Conservation (phyloP, 371 early-diverging fungal species). For the Choanephora cucurbitarum region DNA sequence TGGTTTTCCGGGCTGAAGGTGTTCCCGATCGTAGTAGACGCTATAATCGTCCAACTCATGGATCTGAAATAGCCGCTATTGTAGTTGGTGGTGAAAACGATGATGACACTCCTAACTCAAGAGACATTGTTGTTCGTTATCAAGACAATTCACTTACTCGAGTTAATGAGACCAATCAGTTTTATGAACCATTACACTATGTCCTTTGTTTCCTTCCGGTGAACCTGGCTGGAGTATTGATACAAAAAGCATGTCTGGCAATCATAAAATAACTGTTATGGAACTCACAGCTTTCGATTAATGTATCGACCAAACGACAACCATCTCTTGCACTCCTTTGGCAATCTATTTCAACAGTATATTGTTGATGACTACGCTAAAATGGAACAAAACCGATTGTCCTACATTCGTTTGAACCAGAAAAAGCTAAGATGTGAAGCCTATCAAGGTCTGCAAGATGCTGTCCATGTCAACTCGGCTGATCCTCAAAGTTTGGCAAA, state of each 20-base stretch:
- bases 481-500: too few relatives aligned
- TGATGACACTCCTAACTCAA: neutral
- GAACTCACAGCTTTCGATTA: neutral
- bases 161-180: too few relatives aligned
- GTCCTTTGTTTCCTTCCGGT: too few relatives aligned
- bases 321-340: neutral
- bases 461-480: neutral
- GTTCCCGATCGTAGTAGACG: neutral
- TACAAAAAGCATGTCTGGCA: neutral
- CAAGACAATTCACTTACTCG: too few relatives aligned
- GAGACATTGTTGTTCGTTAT: too few relatives aligned
- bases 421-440: neutral
- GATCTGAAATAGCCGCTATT: neutral
- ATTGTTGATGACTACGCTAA: constrained; percentile 5
- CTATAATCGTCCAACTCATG: neutral
- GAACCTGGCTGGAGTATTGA: neutral
- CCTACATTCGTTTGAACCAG: constrained; percentile 1
- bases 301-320: neutral
- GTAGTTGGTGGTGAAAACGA: constrained; percentile 1
- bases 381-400: neutral
- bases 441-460: constrained; percentile 3
- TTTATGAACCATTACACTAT: too few relatives aligned
- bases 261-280: neutral
- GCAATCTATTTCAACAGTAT: constrained; percentile 8
- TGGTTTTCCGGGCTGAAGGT: constrained; percentile 9